Percentiles rank a stretch among this genome's conserved stretches.
These are phyloP conservation scores for Aureobasidium leucospermi DNA, from an alignment of 2,329 filamentous ascomycete species.

Conservation along the genomic window DNA sequence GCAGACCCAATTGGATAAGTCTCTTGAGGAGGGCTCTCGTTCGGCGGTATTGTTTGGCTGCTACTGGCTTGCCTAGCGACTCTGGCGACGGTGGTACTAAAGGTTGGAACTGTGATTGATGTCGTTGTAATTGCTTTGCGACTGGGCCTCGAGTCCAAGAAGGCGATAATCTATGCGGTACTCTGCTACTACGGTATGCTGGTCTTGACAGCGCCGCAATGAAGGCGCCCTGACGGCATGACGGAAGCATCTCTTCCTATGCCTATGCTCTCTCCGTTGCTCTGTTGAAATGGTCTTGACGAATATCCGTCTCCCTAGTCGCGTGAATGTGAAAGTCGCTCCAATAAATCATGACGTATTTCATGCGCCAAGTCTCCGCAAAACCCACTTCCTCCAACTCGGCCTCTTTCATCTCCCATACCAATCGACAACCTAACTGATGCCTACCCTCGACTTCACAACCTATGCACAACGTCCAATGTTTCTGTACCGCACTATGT, in stretches of 20 bases:
- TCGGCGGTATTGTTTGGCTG: slow-evolving; percentile 63
- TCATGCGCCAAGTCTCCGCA: neutral
- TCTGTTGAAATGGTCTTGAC: neutral
- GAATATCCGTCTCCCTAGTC: neutral
- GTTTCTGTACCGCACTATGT: neutral
- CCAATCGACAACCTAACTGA: neutral
- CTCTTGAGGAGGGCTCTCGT: slow-evolving; percentile 71
- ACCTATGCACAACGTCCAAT: neutral
- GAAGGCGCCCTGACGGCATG: slow-evolving; percentile 3
- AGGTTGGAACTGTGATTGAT: slow-evolving; percentile 34
- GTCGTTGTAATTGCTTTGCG: neutral
- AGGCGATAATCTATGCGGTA: slow-evolving; percentile 1
- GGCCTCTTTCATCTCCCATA: neutral
- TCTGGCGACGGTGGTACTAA: slow-evolving; percentile 64
- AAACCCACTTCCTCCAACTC: neutral
- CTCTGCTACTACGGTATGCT: neutral
- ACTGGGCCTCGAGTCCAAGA: neutral
- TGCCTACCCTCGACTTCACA: neutral
- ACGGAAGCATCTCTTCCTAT: slow-evolving; percentile 8
- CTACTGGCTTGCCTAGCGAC: slow-evolving; percentile 64
- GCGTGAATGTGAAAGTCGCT: neutral
- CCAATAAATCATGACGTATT: slow-evolving; percentile 3
- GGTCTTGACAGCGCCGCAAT: neutral
- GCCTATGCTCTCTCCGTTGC: neutral
- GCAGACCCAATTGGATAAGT: slow-evolving; percentile 53